Evolutionary conservation across 1,139 yeast species (phyloP).

Genomic region (Diutina sp.): DNA sequence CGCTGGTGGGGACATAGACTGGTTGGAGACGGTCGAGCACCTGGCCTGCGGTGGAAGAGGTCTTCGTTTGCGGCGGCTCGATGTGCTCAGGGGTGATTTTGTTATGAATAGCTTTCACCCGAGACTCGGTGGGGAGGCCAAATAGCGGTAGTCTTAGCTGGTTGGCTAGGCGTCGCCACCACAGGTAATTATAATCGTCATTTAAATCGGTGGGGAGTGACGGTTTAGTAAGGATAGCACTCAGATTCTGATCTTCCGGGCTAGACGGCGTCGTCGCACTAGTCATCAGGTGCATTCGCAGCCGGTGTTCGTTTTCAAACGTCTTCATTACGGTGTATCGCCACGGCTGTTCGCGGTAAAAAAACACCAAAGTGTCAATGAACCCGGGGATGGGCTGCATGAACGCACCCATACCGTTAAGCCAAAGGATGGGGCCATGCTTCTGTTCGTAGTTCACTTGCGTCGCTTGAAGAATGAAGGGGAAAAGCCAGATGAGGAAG

Average conservation of each 20-base stretch:
- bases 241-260: neutral
- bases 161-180: slow-evolving; percentile 25
- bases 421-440: slow-evolving; percentile 48
- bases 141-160: slow-evolving; percentile 29
- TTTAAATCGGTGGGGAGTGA: slow-evolving; percentile 14
- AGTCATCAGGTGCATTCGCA: slow-evolving; percentile 14
- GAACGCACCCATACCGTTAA: slow-evolving; percentile 55
- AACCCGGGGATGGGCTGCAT: slow-evolving; percentile 75
- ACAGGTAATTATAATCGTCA: slow-evolving; percentile 13
- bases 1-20: slow-evolving; percentile 1
- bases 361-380: slow-evolving; percentile 64
- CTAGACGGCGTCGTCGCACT: slow-evolving; percentile 6
- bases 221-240: slow-evolving; percentile 11
- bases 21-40: neutral
- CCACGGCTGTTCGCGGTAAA: slow-evolving; percentile 75
- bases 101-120: slow-evolving; percentile 16
- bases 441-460: slow-evolving; percentile 37
- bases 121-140: slow-evolving; percentile 26
- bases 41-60: neutral
- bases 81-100: slow-evolving; percentile 12
- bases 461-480: slow-evolving; percentile 58
- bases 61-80: neutral
- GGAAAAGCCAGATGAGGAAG: slow-evolving; percentile 68
- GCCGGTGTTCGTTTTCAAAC: slow-evolving; percentile 23
- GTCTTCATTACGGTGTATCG: slow-evolving; percentile 29